These are phyloP conservation scores for Scopulariopsis brevicaulis DNA, from an alignment of 2,329 filamentous ascomycete species.

Conservation along the genomic window DNA sequence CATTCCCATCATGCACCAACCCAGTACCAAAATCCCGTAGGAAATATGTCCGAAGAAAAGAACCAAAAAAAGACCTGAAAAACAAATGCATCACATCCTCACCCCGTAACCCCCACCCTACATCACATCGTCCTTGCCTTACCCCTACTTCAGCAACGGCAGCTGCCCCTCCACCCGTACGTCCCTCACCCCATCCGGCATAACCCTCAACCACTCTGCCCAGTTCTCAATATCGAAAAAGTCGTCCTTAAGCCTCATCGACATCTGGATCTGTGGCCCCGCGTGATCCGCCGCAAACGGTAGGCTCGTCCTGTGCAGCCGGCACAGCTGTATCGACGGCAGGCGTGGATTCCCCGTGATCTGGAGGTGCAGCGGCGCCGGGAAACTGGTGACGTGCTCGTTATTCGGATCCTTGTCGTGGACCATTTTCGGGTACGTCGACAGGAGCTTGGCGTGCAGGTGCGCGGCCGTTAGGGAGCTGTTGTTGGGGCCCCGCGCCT, in stretches of 20 bases:
- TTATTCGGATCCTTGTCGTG: conserved; percentile 35
- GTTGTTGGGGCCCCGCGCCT: conserved; percentile 26
- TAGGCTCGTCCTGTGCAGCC: conserved; percentile 29
- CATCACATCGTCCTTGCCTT: neutral
- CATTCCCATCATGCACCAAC: neutral
- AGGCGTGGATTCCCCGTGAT: conserved; percentile 39
- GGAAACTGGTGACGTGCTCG: conserved; percentile 34
- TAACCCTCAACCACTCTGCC: conserved; percentile 46
- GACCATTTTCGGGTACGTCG: conserved; percentile 38
- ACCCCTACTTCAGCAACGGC: conserved; percentile 10
- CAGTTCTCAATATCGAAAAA: conserved; percentile 39
- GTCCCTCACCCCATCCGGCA: conserved; percentile 45
- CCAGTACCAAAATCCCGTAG: neutral
- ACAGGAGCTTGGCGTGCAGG: conserved; percentile 40
- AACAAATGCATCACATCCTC: neutral
- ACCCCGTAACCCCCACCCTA: conserved; percentile 4
- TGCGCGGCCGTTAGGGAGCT: conserved; percentile 38
- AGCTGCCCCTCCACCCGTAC: conserved; percentile 43
- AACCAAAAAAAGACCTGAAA: conserved; percentile 3
- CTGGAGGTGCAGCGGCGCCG: conserved; percentile 44
- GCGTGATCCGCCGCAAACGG: conserved; percentile 29
- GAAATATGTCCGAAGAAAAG: conserved; percentile 1
- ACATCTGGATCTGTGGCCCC: conserved; percentile 34
- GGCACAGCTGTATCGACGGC: conserved; percentile 44
- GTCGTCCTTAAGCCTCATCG: conserved; percentile 38